phyloP scores from a whole-genome alignment of 108 stramenopile genomes.

The Cyclotella baltica region DNA sequence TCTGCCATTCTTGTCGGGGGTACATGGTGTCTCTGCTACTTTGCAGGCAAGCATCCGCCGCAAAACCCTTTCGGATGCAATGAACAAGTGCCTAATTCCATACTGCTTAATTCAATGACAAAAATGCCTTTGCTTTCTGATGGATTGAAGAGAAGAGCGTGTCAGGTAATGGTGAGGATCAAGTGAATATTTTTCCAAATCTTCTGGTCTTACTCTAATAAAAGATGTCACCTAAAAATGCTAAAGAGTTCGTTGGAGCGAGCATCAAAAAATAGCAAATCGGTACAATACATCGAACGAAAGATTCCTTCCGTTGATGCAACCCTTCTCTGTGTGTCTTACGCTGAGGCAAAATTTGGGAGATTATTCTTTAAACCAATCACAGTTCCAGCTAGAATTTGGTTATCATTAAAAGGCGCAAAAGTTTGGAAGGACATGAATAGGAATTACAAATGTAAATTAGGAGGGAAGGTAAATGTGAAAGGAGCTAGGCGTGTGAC shows the following conservation, averaged over 20 bases:
- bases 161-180: conserved; percentile 23
- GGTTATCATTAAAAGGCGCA: conserved; percentile 51
- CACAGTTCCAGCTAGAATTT: conserved; percentile 51
- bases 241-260: conserved; percentile 17
- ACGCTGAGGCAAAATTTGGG: conserved; percentile 54
- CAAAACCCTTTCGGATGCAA: not conserved
- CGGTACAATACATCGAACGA: conserved; percentile 36
- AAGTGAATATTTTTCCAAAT: not conserved
- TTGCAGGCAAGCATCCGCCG: not conserved
- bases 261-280: conserved; percentile 42
- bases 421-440: conserved; percentile 34
- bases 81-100: conserved; percentile 30
- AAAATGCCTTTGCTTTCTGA: conserved; percentile 35
- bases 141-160: conserved; percentile 24
- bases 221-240: too few relatives aligned
- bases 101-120: conserved; percentile 23
- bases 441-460: not conserved
- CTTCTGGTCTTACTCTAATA: not conserved
- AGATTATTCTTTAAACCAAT: conserved; percentile 52
- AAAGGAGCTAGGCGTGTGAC: not conserved
- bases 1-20: conserved; percentile 44
- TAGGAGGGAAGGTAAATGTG: not conserved
- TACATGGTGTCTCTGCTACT: conserved; percentile 48
- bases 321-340: conserved; percentile 44
- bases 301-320: conserved; percentile 48